Conservation (phyloP, 305 asterid species). For the Ruellia speciosa region DNA sequence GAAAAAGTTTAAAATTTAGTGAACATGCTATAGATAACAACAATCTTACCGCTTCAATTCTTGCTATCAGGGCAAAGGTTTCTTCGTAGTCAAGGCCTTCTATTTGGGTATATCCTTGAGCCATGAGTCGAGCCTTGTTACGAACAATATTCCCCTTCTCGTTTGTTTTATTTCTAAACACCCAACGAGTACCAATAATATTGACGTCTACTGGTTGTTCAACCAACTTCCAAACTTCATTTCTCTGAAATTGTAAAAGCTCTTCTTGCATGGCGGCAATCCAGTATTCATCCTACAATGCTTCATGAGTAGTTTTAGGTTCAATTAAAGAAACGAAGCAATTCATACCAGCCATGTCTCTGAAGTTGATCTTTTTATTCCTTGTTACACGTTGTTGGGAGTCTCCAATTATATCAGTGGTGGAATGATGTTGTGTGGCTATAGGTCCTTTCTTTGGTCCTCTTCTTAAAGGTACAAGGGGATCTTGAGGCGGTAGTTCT, state of each 20-base stretch:
- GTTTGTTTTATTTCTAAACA: too few relatives aligned
- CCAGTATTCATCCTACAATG: background rate
- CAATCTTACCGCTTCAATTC: background rate
- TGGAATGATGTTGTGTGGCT: background rate
- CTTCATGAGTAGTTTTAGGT: background rate
- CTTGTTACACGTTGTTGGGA: background rate
- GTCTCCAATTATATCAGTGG: background rate
- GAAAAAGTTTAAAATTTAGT: background rate
- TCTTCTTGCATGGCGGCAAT: slow-evolving; percentile 3
- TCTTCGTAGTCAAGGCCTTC: background rate
- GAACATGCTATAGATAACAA: background rate
- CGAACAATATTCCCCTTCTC: background rate
- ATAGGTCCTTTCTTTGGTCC: background rate
- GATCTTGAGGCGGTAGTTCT: too few relatives aligned
- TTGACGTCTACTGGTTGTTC: background rate
- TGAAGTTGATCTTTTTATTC: background rate
- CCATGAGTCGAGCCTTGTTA: background rate
- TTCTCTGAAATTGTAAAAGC: background rate
- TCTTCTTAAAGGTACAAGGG: too few relatives aligned
- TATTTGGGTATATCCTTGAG: background rate
- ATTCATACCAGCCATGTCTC: background rate
- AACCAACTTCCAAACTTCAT: background rate
- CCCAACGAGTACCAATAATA: background rate
- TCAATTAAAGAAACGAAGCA: background rate
- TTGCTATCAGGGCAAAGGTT: background rate